Evolutionary conservation across 1,284 basidiomycete genomes (phyloP).

Genomic region (Coniophora puteana): DNA sequence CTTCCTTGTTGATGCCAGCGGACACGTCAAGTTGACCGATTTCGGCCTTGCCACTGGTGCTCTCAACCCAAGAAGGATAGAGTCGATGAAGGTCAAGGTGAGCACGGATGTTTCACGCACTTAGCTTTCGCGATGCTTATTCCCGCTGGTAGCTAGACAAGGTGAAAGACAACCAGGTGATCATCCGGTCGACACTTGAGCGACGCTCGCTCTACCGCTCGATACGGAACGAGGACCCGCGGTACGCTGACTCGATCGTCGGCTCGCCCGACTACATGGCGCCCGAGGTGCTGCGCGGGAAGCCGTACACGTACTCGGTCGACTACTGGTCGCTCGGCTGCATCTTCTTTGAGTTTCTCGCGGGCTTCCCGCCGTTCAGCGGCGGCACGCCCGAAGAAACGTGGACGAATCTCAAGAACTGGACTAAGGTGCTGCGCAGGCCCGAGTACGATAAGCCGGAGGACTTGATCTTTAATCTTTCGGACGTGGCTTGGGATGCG

Average conservation of each 20-base stretch:
- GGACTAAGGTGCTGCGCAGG: constrained; percentile 86
- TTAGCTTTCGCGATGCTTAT: constrained; percentile 4
- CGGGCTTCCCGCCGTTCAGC: constrained; percentile 97
- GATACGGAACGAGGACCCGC: constrained; percentile 86
- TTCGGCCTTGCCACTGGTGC: constrained; percentile 98
- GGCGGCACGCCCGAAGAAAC: constrained; percentile 96
- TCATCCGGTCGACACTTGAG: constrained; percentile 93
- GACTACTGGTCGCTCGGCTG: constrained; percentile 99
- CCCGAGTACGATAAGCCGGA: constrained; percentile 96
- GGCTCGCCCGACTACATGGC: constrained; percentile 98
- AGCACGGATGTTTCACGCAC: constrained; percentile 12
- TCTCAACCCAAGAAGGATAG: constrained; percentile 92
- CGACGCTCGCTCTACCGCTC: constrained; percentile 93
- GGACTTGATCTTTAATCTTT: constrained; percentile 96
- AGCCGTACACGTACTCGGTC: constrained; percentile 93
- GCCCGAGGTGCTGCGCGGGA: constrained; percentile 90
- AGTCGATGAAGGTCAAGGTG: constrained; percentile 91
- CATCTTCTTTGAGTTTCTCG: constrained; percentile 97
- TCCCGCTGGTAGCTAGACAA: constrained; percentile 79
- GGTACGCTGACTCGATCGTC: constrained; percentile 97
- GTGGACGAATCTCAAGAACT: constrained; percentile 99
- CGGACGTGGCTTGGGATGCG: constrained; percentile 95
- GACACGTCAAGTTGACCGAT: constrained; percentile 98
- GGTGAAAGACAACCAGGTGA: constrained; percentile 90
- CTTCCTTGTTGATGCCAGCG: constrained; percentile 93